Conservation (phyloP, 768 basidiomycete species). For the Symmetrospora coprosmae region DNA sequence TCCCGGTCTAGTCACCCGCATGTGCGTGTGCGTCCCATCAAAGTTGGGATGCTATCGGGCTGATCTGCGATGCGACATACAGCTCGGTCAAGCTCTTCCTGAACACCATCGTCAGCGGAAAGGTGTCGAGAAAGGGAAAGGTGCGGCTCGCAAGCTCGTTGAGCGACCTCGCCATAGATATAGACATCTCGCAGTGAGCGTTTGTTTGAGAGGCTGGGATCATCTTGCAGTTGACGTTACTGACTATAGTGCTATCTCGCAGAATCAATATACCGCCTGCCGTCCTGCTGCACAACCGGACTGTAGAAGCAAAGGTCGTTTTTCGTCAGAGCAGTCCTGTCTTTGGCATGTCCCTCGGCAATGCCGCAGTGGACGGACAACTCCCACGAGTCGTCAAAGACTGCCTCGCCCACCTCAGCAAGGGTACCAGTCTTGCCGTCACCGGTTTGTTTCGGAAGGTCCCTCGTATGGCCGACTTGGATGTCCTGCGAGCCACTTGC, state of each 20-base stretch:
- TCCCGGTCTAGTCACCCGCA: constrained; percentile 14
- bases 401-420: constrained; percentile 6
- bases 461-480: constrained; percentile 4
- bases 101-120: constrained; percentile 19
- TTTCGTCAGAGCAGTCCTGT: not conserved
- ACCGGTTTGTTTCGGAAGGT: constrained; percentile 21
- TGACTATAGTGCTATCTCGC: not conserved
- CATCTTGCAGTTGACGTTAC: not conserved
- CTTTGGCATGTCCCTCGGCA: not conserved
- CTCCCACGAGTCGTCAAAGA: constrained; percentile 6
- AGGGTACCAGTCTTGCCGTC: not conserved
- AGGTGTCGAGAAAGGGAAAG: constrained; percentile 20
- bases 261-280: constrained; percentile 19
- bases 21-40: not conserved
- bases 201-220: too few species aligned
- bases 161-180: constrained; percentile 15
- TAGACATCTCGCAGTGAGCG: constrained; percentile 15
- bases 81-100: constrained; percentile 20
- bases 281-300: constrained; percentile 15
- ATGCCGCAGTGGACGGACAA: not conserved
- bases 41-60: not conserved
- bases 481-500: not conserved
- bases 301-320: not conserved
- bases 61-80: not conserved
- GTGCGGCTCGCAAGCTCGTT: not conserved